Conservation (phyloP, 2,329 filamentous ascomycete species). For the Zarea fungicola region DNA sequence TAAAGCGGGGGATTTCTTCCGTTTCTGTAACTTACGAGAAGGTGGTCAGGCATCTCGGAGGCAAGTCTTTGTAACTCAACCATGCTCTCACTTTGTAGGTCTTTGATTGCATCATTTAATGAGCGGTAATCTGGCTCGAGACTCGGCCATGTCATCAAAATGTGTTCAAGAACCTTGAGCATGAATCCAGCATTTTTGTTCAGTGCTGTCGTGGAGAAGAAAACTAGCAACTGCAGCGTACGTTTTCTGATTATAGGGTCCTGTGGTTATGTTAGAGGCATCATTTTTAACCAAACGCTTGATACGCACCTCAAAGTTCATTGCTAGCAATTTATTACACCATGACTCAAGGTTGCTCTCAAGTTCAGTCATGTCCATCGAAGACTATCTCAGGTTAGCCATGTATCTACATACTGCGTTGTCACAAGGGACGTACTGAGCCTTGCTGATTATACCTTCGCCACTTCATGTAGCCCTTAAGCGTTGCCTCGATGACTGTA, state of each 20-base stretch:
- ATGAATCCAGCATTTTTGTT: constrained; percentile 76
- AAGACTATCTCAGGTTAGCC: constrained; percentile 24
- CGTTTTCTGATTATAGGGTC: constrained; percentile 82
- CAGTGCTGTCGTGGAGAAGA: constrained; percentile 75
- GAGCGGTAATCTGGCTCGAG: constrained; percentile 64
- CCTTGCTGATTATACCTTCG: constrained; percentile 30
- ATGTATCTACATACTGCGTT: background rate
- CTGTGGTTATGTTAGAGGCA: constrained; percentile 28
- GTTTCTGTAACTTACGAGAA: constrained; percentile 53
- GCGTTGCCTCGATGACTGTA: constrained; percentile 78
- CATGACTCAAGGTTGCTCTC: constrained; percentile 64
- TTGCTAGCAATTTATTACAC: constrained; percentile 65
- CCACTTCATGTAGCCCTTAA: constrained; percentile 89
- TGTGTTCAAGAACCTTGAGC: constrained; percentile 84
- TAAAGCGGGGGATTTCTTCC: background rate
- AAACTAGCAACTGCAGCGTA: constrained; percentile 74
- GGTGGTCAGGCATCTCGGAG: constrained; percentile 84
- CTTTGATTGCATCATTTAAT: constrained; percentile 85
- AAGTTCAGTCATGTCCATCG: constrained; percentile 49
- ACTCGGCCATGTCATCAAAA: constrained; percentile 75
- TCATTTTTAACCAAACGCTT: background rate
- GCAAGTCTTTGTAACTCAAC: constrained; percentile 85
- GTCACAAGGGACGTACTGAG: constrained; percentile 25
- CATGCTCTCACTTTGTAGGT: constrained; percentile 78
- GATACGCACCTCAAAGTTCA: constrained; percentile 58